Base-by-base conservation (phyloP, 2,329 filamentous ascomycete species). In the Beauveria rudraprayagi region DNA sequence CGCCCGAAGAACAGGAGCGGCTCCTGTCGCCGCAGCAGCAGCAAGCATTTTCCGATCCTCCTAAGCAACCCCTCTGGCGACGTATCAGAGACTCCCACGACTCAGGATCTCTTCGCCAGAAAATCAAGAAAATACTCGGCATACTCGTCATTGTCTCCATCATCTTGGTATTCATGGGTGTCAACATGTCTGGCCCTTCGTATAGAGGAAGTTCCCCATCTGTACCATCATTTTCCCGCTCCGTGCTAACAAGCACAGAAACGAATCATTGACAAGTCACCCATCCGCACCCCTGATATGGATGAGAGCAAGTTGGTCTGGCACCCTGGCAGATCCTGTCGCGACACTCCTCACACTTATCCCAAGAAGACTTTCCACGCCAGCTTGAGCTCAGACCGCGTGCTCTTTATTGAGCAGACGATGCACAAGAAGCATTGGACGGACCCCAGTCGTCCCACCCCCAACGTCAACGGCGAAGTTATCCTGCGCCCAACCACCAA, bases 401-500 rank as follows among this genome's bases (percentile, higher is more conserved):
- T 69, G 48, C 65, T 83, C 17, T 67, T 66, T 3, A 69, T 83
- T 55, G 58, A 71, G 14, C 76, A 84, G 64, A 70, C 69, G n/a
- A 61, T 71, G 10, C 63, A 68, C 19, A 65, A 68, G 1, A 65
- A 62, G 19, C 48, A 65, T 11, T 44, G 65, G n/a, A 62, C 34
- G n/a, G 61, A 54, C 54, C 64, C 53, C 7, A 68, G 68, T 47
- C 62, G 65, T 6, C 43, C 50, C 9, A 47, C 5, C 17, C 74
- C 80, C 40, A 70, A 69, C 7, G 69, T 83, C 52, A 73, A 66
- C 14, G 82, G 82, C 53, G 71, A 78, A 26, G 68, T 83, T 19
- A 65, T 80, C 47, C 59, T 84, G 47, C 76, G 78, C 70, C 65
- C 75, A 68, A 50, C 70, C 65, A 44, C 67, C 14, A 68, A 72